These are phyloP conservation scores for Didymella glomerata DNA, from an alignment of 2,329 filamentous ascomycete genomes.

Conservation along the genomic window DNA sequence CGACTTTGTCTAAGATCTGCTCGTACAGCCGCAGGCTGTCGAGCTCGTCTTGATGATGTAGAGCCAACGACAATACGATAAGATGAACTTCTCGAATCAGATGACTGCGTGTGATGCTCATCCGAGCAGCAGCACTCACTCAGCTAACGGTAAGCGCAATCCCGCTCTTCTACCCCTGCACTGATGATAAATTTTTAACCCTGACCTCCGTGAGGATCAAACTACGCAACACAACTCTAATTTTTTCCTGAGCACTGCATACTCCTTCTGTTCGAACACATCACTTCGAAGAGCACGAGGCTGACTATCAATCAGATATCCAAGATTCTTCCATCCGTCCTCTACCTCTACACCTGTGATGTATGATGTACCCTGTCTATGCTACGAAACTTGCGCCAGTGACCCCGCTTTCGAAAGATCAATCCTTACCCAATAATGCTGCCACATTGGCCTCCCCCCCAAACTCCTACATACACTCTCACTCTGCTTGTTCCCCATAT, in stretches of 20 bases:
- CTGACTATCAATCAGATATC: conserved; percentile 37
- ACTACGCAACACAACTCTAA: conserved; percentile 70
- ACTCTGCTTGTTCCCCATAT: conserved; percentile 67
- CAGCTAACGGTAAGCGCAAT: conserved; percentile 47
- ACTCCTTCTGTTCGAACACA: conserved; percentile 9
- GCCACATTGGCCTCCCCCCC: conserved; percentile 65
- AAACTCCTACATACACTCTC: conserved; percentile 69
- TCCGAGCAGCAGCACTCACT: conserved; percentile 21
- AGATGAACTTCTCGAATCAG: conserved; percentile 35
- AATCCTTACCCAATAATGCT: conserved; percentile 65
- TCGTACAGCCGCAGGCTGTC: conserved; percentile 28
- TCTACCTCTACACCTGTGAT: conserved; percentile 1
- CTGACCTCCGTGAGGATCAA: conserved; percentile 66
- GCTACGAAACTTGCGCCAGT: conserved; percentile 22
- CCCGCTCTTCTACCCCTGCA: conserved; percentile 35
- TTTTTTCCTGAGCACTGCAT: conserved; percentile 69
- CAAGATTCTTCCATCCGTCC: not conserved
- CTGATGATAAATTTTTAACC: conserved; percentile 75
- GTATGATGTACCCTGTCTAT: not conserved
- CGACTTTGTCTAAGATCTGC: conserved; percentile 33
- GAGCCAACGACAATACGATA: conserved; percentile 48
- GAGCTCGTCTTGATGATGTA: conserved; percentile 43
- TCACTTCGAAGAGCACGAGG: conserved; percentile 12
- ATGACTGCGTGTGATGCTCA: conserved; percentile 39
- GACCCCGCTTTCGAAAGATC: conserved; percentile 47